Conservation (phyloP, 2,329 filamentous ascomycete species). For the Gremmenia infestans region DNA sequence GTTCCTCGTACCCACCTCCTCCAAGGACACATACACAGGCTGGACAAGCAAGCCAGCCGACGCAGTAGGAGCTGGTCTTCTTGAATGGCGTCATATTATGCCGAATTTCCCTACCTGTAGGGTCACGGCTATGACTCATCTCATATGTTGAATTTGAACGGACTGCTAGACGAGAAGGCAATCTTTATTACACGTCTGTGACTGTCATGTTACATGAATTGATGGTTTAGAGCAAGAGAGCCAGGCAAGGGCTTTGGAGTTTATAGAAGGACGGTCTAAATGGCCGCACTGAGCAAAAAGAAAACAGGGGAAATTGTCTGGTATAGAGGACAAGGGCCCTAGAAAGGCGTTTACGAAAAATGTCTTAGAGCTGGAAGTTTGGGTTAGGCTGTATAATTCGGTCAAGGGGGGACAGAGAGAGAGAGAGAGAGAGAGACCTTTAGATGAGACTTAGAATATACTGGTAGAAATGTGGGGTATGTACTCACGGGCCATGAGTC, state of each 20-base stretch:
- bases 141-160: not conserved
- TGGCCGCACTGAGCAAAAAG: no score
- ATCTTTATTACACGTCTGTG: not conserved
- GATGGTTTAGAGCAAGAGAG: not conserved
- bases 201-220: not conserved
- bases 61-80: not conserved
- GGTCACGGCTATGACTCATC: no score
- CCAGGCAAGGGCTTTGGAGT: not conserved
- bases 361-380: no score
- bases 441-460: no score
- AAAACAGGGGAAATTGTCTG: no score
- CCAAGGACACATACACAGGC: not conserved
- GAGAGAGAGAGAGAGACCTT: no score
- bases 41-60: not conserved
- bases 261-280: no score
- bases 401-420: no score
- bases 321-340: no score
- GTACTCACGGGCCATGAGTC: not conserved
- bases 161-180: not conserved
- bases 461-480: not conserved
- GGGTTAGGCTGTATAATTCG: no score
- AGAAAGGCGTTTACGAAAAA: no score
- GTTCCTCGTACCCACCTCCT: constrained; percentile 2
- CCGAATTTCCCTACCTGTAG: no score
- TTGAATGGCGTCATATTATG: not conserved